Base-by-base conservation (phyloP, 768 basidiomycete species). In the Termitomyces sp. region DNA sequence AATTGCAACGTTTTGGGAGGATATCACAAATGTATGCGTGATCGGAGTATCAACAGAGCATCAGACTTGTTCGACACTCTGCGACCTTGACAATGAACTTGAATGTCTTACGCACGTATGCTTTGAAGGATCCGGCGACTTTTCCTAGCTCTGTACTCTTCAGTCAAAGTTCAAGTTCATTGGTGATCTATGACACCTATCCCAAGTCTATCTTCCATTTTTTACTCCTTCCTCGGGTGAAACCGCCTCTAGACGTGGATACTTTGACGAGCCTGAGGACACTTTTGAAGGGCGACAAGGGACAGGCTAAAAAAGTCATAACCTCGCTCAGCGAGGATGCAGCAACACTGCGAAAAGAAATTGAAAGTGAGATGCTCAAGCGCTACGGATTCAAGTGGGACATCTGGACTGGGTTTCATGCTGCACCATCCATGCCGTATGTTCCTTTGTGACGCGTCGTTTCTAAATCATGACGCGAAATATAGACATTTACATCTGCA, bases 191-290 rank as follows among this genome's bases (percentile, higher is more conserved):
- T 65, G 91, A 94, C 71, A 79, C 74, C 28, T 94, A 77, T 66
- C 89, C 89, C 5, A 94, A 94, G 70, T 85, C 90, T 5, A 86
- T 84, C 54, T 95, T 92, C 68, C 94, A 97, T 71, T 89, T 94
- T 65, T 78, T 97, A 44, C 70, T 96, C 54, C 76, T 96, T n/a
- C 94, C 94, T 41, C 80, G 85, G 64, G 59, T 77, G 55, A 65
- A 74, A 52, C 68, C 68, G 42, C 60, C 64, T 47, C 61, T 69
- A 50, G 67, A 63, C 10, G 57, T 64, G 4, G 48, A 66, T 15
- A 76, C 78, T 31, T 73, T 91, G 40, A 63, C 75, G 21, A 81
- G 75, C 66, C 75, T 96, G 19, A 75, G 73, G 53, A 70, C 80
- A 12, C 71, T 94, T 40, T 67, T 87, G 64, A 75, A 70, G 53